Percentiles rank a stretch among this genome's conserved stretches.
Conservation (phyloP, 179 eudicot species). For the Beta lomatogona region DNA sequence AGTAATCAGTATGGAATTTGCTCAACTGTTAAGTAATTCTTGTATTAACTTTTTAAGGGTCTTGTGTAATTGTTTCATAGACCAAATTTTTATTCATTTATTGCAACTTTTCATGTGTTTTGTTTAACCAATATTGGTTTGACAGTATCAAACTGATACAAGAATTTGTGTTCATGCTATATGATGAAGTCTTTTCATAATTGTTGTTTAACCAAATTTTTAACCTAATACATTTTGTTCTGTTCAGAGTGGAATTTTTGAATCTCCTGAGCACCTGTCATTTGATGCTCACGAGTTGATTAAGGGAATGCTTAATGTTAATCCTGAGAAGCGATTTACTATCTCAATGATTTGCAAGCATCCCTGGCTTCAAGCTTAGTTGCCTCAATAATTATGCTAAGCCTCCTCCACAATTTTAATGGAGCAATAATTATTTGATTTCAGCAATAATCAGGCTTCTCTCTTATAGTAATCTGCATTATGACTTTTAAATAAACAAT, state of each 20-base stretch:
- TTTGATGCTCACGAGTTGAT: background rate
- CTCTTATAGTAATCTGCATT: background rate
- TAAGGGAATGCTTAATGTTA: background rate
- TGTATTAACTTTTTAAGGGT: no score
- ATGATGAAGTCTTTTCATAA: background rate
- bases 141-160: no score
- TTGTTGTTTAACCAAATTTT: background rate
- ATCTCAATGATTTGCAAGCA: background rate
- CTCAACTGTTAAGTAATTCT: no score
- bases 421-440: background rate
- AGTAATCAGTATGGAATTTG: no score
- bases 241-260: background rate
- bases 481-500: background rate
- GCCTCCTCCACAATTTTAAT: background rate
- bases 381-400: background rate
- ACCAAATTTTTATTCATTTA: no score
- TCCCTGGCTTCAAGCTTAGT: slow-evolving; percentile 4
- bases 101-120: no score
- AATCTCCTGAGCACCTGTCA: background rate
- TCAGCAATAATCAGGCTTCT: background rate
- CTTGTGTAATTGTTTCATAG: no score
- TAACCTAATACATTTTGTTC: background rate
- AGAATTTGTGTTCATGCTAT: background rate
- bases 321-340: background rate
- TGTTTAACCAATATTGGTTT: no score